Percentiles rank a stretch among this genome's conserved stretches.
Evolutionary conservation across 345 rosid genomes (phyloP).

Genomic region (Anacardium occidentale): DNA sequence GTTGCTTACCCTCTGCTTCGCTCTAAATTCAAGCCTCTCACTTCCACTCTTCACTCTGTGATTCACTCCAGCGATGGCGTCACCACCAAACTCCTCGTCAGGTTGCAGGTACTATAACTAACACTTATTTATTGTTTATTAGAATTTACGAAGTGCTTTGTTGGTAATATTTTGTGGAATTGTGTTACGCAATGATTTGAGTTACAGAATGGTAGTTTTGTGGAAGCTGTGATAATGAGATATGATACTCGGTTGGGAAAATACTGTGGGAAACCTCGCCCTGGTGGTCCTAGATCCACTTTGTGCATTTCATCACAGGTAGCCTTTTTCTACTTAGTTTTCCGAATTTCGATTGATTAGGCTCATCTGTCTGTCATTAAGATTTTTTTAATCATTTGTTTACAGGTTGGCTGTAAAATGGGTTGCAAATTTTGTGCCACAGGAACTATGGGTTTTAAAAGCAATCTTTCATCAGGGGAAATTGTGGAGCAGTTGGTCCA

Average conservation of each 20-base stretch:
- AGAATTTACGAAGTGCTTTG: not conserved
- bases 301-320: constrained; percentile 96
- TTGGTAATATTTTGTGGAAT: not conserved
- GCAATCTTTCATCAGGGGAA: constrained; percentile 81
- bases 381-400: not conserved
- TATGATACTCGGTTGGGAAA: constrained; percentile 85
- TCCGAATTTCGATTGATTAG: too few species aligned
- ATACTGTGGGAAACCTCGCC: constrained; percentile 81
- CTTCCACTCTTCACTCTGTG: constrained; percentile 70
- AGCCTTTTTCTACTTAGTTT: not conserved
- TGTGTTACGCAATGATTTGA: not conserved
- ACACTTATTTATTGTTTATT: not conserved
- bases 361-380: not conserved
- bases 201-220: constrained; percentile 69
- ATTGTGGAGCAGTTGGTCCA: constrained; percentile 95
- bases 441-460: constrained; percentile 94
- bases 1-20: constrained; percentile 68
- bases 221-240: constrained; percentile 94
- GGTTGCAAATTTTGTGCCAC: constrained; percentile 98
- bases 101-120: constrained; percentile 55
- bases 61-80: constrained; percentile 73
- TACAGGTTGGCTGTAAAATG: constrained; percentile 98
- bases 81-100: constrained; percentile 80
- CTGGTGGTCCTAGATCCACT: constrained; percentile 80
- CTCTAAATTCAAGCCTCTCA: constrained; percentile 73